Percentiles rank a stretch among this genome's conserved stretches.
These are phyloP conservation scores for Eucalyptus polybractea DNA, from an alignment of 345 rosid species.

Conservation along the genomic window DNA sequence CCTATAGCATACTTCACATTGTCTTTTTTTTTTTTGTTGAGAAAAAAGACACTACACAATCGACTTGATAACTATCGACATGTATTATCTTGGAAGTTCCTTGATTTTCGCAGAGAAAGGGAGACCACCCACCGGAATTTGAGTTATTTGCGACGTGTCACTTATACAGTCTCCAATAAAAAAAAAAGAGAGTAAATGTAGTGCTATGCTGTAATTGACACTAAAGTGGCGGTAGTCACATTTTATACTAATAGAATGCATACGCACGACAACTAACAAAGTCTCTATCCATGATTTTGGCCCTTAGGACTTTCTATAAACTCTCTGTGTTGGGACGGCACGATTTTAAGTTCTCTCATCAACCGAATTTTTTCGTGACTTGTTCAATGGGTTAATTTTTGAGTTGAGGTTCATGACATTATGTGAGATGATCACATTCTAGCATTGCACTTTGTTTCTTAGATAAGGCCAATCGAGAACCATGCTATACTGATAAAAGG, in stretches of 20 bases:
- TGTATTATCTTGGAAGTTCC: not conserved
- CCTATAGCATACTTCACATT: accelerated
- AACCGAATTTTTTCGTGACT: not conserved
- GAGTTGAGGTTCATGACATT: too few species aligned
- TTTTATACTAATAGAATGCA: not conserved
- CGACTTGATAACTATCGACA: not conserved
- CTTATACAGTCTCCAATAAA: not conserved
- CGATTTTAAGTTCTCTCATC: not conserved
- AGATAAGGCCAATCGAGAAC: not conserved
- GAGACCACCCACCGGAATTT: not conserved
- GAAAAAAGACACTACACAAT: not conserved
- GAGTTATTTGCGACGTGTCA: not conserved
- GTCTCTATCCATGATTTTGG: not conserved
- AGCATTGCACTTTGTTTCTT: not conserved
- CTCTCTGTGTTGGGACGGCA: not conserved
- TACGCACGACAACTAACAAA: not conserved
- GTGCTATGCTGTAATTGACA: too few species aligned
- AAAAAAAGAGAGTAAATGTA: too few species aligned
- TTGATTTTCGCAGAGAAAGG: too few species aligned
- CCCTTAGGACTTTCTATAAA: not conserved
- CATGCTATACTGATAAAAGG: too few species aligned
- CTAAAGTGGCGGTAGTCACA: too few species aligned
- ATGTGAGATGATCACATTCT: too few species aligned
- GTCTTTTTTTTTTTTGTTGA: too few species aligned
- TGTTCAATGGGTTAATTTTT: not conserved